Conservation (phyloP, 208 protist genomes). For the Borovskyia barvae region DNA sequence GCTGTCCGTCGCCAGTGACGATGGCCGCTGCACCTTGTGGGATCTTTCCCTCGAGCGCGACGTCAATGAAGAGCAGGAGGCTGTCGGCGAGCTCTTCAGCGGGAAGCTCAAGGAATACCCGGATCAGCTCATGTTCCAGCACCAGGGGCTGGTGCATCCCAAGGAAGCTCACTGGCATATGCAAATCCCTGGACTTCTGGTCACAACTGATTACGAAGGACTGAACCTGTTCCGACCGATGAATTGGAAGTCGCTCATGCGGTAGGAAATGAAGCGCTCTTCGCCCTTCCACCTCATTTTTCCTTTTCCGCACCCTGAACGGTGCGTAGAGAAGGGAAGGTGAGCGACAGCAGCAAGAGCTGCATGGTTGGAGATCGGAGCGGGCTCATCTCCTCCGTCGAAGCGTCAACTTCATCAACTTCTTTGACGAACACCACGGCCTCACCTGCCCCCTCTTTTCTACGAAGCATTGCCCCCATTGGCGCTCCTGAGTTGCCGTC, state of each 20-base stretch:
- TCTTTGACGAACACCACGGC: no score
- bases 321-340: background rate
- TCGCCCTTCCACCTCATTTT: no score
- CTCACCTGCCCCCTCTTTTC: no score
- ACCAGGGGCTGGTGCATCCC: conserved; percentile 95
- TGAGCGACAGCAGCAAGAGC: background rate
- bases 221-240: conserved; percentile 97
- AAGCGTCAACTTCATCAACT: no score
- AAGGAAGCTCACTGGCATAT: conserved; percentile 98
- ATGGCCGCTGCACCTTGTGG: conserved; percentile 96
- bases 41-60: conserved; percentile 98
- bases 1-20: conserved; percentile 91
- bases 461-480: no score
- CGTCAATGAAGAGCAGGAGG: conserved; percentile 87
- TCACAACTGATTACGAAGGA: conserved; percentile 94
- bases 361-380: background rate
- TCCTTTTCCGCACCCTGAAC: no score
- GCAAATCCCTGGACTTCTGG: conserved; percentile 95
- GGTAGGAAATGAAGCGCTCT: no score
- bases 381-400: no score
- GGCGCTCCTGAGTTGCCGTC: no score
- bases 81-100: conserved; percentile 77
- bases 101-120: conserved; percentile 75
- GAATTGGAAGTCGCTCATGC: conserved; percentile 93
- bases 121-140: conserved; percentile 98